Base-by-base conservation (phyloP, 768 basidiomycete genomes). In the Leccinum olivaceopallidum region DNA sequence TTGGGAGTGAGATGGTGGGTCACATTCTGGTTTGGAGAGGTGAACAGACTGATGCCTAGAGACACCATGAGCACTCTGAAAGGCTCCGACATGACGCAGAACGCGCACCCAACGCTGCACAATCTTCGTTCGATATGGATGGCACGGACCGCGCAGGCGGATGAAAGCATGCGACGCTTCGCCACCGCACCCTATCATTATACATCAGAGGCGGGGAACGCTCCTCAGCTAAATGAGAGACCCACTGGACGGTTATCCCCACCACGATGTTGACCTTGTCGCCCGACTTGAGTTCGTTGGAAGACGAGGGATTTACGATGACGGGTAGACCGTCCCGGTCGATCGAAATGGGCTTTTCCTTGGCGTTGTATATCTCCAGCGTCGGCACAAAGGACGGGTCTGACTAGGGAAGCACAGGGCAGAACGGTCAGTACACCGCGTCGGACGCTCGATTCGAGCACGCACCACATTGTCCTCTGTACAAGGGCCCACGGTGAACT, bases 1-100 rank as follows among this genome's bases (percentile, higher is more conserved):
- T 78, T 79, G 5, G 83, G 65, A 4, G 79, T 78, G 55, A 92
- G 77, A 68, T 91, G 87, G 63, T 92, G 89, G 0, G 89, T 91
- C 16, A 84, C 77, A 22, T 80, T 75, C 0, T 77, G 65, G 44
- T 75, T 71, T 0, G 78, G 78, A 3, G 75, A 78, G 26, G 80
- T 76, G 0, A 84, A 76, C 22, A 88, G 60, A 53, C 83, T 80
- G 48, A 92, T 78, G 2, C 89, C 90, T 68, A 0, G 49, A 30
- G 13, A 39, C 44, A 1, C 32, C 58, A 54, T 62, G 36, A 32
- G 26, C 20, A 32, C 39, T 34, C 24, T 14, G 20, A 26, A 44
- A 3, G 13, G 18, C 3, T 28, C 22, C 8, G 52, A 7, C 6
- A 18, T 2, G 7, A 53, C 5, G 16, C 3, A 28, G 24, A 37